These are phyloP conservation scores for Colletotrichum somersetense DNA, from an alignment of 2,329 filamentous ascomycete genomes.

Conservation along the genomic window DNA sequence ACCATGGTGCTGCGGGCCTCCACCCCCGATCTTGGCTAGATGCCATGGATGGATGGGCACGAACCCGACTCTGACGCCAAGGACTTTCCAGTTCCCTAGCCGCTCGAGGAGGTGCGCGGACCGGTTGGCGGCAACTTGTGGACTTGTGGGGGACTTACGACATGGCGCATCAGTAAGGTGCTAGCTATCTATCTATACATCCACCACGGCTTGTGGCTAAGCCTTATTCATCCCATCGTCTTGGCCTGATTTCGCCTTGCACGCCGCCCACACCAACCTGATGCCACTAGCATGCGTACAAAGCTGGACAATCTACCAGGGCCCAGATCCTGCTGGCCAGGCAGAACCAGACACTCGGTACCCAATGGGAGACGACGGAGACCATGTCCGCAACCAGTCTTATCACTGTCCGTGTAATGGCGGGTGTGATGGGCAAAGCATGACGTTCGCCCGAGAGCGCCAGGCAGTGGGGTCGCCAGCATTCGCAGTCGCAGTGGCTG, in stretches of 20 bases:
- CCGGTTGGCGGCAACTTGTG: neutral
- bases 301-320: slow-evolving; percentile 23
- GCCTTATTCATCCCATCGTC: slow-evolving; percentile 5
- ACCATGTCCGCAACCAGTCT: neutral
- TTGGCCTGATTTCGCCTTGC: slow-evolving; percentile 3
- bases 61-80: neutral
- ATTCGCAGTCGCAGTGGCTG: slow-evolving; percentile 14
- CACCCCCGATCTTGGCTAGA: neutral
- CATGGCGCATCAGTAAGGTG: neutral
- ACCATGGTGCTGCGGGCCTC: neutral
- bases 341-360: slow-evolving; percentile 21
- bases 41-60: neutral
- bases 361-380: slow-evolving; percentile 10
- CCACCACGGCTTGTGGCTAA: neutral
- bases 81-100: neutral
- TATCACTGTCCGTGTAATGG: slow-evolving; percentile 19
- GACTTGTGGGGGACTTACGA: neutral
- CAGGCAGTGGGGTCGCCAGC: slow-evolving; percentile 6
- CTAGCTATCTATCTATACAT: too few relatives aligned
- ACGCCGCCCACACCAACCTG: neutral
- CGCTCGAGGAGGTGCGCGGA: neutral
- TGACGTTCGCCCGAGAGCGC: slow-evolving; percentile 8
- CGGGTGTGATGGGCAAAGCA: slow-evolving; percentile 12
- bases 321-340: slow-evolving; percentile 12
- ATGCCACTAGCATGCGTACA: neutral